Conservation (phyloP, 2,329 filamentous ascomycete genomes). For the Alternaria infectoria region DNA sequence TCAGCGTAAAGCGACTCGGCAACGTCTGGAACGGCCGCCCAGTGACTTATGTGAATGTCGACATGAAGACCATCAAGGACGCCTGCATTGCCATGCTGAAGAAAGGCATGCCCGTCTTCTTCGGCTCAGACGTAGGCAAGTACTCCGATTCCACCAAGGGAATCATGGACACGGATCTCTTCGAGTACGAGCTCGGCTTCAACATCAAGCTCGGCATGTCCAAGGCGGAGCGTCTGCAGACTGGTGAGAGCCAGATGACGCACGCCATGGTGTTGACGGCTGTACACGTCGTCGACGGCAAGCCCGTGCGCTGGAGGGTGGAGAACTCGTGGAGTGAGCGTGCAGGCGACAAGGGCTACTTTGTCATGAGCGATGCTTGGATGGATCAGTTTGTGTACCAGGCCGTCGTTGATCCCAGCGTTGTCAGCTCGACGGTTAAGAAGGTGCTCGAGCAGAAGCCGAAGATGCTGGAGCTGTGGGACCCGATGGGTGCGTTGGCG, state of each 20-base stretch:
- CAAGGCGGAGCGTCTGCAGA: constrained; percentile 76
- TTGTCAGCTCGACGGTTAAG: constrained; percentile 65
- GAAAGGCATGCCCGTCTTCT: constrained; percentile 82
- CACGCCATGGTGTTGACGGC: constrained; percentile 92
- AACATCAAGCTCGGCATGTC: constrained; percentile 74
- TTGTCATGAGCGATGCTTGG: constrained; percentile 81
- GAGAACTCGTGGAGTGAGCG: constrained; percentile 83
- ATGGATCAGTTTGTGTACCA: constrained; percentile 78
- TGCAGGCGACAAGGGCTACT: constrained; percentile 79
- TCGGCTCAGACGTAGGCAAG: constrained; percentile 87
- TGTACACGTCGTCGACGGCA: constrained; percentile 74
- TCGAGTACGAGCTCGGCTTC: constrained; percentile 85
- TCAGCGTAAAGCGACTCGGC: constrained; percentile 79
- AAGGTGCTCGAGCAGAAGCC: constrained; percentile 75
- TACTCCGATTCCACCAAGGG: constrained; percentile 72
- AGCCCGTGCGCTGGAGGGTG: constrained; percentile 79
- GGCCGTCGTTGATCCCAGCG: constrained; percentile 76
- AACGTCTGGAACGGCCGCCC: constrained; percentile 79
- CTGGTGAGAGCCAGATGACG: constrained; percentile 82
- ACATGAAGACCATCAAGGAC: constrained; percentile 73
- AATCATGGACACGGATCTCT: constrained; percentile 79
- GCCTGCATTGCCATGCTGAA: constrained; percentile 79
- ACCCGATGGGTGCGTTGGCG: constrained; percentile 78
- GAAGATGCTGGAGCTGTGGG: constrained; percentile 70
- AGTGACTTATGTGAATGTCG: constrained; percentile 83